Conservation (phyloP, 306 rosid genomes). For the Glycine latifolia region DNA sequence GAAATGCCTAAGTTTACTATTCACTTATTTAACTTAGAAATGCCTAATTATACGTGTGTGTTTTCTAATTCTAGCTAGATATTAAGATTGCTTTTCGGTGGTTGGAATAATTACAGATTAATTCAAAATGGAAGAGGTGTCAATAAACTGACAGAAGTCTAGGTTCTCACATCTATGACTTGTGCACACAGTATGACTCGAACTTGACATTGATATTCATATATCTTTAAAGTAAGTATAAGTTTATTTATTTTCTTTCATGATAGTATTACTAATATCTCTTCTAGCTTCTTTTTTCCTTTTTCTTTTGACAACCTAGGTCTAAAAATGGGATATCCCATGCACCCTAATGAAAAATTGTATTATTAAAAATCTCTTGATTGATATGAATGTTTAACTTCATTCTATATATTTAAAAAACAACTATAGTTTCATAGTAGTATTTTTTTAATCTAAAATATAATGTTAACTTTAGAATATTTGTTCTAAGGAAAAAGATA, state of each 20-base stretch:
- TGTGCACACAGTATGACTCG: neutral
- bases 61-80: neutral
- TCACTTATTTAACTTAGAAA: neutral
- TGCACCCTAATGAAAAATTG: too few relatives aligned
- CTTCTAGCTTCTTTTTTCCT: too few relatives aligned
- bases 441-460: too few relatives aligned
- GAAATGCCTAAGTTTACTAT: neutral
- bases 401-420: neutral
- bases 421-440: neutral
- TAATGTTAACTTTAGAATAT: neutral
- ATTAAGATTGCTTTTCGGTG: neutral
- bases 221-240: neutral
- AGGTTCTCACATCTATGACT: neutral
- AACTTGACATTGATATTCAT: neutral
- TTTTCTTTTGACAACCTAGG: neutral
- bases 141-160: neutral
- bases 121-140: neutral
- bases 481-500: neutral
- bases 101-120: neutral
- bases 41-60: neutral
- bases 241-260: neutral
- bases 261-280: neutral
- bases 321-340: neutral
- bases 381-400: neutral
- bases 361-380: too few relatives aligned